A percentile compares a stretch with the other conserved stretches of the same genome.
Evolutionary conservation across 495 filamentous ascomycete species (phyloP).

Genomic region (Lasiosphaeria hispida): DNA sequence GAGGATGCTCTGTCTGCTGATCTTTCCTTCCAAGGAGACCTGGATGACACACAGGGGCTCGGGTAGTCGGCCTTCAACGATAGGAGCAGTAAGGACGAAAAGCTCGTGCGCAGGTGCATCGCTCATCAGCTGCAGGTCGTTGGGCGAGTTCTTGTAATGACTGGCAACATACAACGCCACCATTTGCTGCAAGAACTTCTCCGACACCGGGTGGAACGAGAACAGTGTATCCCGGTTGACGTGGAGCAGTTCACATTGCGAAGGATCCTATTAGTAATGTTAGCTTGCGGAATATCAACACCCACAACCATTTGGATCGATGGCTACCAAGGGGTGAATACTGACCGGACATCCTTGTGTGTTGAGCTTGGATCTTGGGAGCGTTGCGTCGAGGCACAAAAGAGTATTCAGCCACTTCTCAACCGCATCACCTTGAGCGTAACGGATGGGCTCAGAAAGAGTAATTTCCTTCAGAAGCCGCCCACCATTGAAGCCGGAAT

Average conservation of each 20-base stretch:
- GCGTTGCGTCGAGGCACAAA: constrained; percentile 87
- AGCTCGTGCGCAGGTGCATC: constrained; percentile 97
- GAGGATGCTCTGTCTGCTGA: constrained; percentile 87
- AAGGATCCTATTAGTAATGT: constrained; percentile 58
- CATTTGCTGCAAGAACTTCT: constrained; percentile 97
- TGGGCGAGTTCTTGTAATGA: constrained; percentile 98
- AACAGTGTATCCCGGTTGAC: constrained; percentile 98
- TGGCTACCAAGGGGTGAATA: not conserved
- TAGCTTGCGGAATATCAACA: not conserved
- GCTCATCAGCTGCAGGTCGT: constrained; percentile 96
- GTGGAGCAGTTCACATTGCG: constrained; percentile 82
- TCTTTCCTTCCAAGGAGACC: constrained; percentile 89
- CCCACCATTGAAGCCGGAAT: constrained; percentile 60
- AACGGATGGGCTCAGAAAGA: constrained; percentile 89
- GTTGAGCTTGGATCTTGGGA: constrained; percentile 71
- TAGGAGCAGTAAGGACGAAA: constrained; percentile 88
- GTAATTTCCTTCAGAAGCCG: constrained; percentile 91
- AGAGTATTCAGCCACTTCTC: constrained; percentile 97
- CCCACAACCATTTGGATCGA: no score
- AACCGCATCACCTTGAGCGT: constrained; percentile 84
- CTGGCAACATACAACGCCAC: constrained; percentile 97
- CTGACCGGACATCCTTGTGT: constrained; percentile 69
- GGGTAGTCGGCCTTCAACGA: constrained; percentile 77
- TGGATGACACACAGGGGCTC: constrained; percentile 96
- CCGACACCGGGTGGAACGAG: constrained; percentile 95